phyloP scores from a whole-genome alignment of 2,329 filamentous ascomycete species.

The Magnaporthiopsis incrustans region DNA sequence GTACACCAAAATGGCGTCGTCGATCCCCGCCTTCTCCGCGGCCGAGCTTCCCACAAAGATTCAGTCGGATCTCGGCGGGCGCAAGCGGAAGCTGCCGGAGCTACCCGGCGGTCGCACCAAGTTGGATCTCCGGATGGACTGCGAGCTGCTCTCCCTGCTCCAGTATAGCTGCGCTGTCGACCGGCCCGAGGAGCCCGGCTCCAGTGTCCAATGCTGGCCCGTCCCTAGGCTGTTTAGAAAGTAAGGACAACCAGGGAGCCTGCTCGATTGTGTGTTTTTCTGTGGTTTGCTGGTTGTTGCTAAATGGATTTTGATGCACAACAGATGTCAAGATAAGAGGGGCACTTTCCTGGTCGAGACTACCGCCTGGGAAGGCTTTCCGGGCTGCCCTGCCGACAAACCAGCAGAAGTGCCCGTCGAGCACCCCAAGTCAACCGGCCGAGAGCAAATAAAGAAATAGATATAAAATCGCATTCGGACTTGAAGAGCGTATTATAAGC shows the following conservation, averaged over 20 bases:
- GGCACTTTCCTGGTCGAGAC: conserved; percentile 55
- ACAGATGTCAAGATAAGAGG: conserved; percentile 50
- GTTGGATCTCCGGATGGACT: conserved; percentile 42
- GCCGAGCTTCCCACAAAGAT: conserved; percentile 40
- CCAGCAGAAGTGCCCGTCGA: not conserved
- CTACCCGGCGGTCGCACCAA: conserved; percentile 22
- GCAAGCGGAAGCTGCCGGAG: conserved; percentile 47
- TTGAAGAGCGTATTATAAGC: not conserved
- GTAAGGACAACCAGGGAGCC: conserved; percentile 29
- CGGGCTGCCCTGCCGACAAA: conserved; percentile 12
- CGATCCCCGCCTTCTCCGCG: conserved; percentile 36
- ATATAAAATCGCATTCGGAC: not conserved
- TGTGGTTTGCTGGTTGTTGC: conserved; percentile 5
- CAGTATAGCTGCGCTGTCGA: conserved; percentile 54
- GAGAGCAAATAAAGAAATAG: not conserved
- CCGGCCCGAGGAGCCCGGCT: conserved; percentile 34
- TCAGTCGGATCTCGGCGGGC: conserved; percentile 39
- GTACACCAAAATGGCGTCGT: conserved; percentile 1
- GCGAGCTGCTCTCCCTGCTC: conserved; percentile 49
- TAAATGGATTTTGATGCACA: not conserved
- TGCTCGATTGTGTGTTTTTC: not conserved
- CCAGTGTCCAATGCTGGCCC: conserved; percentile 46
- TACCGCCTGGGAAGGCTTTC: conserved; percentile 48
- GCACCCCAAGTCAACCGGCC: not conserved
- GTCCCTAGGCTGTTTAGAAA: conserved; percentile 52